phyloP scores from a whole-genome alignment of 768 basidiomycete species.

The Boletus barrowsii region DNA sequence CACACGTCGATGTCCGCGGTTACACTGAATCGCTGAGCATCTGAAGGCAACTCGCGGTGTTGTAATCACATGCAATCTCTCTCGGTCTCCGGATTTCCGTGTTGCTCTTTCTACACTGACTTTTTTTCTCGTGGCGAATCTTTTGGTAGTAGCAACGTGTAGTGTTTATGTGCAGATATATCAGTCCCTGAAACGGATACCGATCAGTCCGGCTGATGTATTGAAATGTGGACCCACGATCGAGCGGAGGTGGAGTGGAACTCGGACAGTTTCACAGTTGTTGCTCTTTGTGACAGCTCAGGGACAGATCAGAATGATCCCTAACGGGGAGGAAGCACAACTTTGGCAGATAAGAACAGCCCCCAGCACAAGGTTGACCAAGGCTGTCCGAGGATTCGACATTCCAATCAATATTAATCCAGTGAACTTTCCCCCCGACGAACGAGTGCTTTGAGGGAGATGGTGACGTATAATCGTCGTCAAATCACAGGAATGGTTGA shows the following conservation, averaged over 20 bases:
- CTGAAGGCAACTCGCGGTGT: not conserved
- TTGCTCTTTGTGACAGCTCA: not conserved
- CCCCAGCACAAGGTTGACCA: not conserved
- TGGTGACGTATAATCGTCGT: not conserved
- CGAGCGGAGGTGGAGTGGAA: not conserved
- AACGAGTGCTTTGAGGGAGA: not conserved
- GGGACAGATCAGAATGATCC: not conserved
- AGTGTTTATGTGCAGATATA: not conserved
- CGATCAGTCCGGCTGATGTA: not conserved
- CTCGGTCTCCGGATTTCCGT: not conserved
- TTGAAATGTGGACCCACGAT: not conserved
- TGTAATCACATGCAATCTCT: not conserved
- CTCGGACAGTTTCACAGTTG: too few relatives aligned
- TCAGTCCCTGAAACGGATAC: not conserved
- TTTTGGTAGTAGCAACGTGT: not conserved
- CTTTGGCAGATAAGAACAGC: not conserved
- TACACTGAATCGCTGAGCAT: not conserved
- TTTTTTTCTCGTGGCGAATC: not conserved
- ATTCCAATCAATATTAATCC: not conserved
- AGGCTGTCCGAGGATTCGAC: conserved; percentile 1
- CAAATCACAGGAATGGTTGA: not conserved
- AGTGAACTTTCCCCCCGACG: not conserved
- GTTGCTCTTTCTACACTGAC: not conserved
- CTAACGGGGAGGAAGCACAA: not conserved
- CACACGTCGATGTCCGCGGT: not conserved